phyloP scores from a whole-genome alignment of 176 grass and related monocot genomes.

The Stipa capillata region DNA sequence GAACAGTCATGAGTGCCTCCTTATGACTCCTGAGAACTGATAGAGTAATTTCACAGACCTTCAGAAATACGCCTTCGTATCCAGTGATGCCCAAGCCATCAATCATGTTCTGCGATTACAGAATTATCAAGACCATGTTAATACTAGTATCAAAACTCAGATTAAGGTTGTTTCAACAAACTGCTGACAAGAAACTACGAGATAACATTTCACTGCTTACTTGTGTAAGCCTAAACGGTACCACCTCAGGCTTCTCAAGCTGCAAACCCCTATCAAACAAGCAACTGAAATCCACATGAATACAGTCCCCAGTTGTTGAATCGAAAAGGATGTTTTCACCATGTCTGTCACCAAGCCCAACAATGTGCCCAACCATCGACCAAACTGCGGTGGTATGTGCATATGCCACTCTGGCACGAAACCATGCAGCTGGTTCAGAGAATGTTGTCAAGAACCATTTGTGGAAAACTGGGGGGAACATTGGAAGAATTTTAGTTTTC shows the following conservation, averaged over 20 bases:
- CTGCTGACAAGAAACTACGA: background rate
- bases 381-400: conserved; percentile 83
- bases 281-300: conserved; percentile 94
- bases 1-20: conserved; percentile 88
- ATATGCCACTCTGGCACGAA: conserved; percentile 83
- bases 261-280: conserved; percentile 87
- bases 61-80: conserved; percentile 91
- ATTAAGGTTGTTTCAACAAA: background rate
- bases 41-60: conserved; percentile 93
- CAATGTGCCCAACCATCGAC: conserved; percentile 99
- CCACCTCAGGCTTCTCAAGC: conserved; percentile 83
- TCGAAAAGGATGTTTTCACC: conserved; percentile 89
- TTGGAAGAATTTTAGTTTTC: conserved; percentile 68
- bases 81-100: conserved; percentile 90
- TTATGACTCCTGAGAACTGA: conserved; percentile 84
- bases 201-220: conserved; percentile 17
- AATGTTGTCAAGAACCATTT: conserved; percentile 95
- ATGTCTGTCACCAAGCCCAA: conserved; percentile 82
- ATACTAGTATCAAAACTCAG: background rate
- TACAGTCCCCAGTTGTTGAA: conserved; percentile 68
- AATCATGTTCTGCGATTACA: conserved; percentile 77
- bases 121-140: background rate
- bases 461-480: conserved; percentile 93
- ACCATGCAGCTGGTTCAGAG: conserved; percentile 98
- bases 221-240: conserved; percentile 94